These are phyloP conservation scores for Simmondsia chinensis DNA, from an alignment of 148 eudicot genomes.

Conservation along the genomic window DNA sequence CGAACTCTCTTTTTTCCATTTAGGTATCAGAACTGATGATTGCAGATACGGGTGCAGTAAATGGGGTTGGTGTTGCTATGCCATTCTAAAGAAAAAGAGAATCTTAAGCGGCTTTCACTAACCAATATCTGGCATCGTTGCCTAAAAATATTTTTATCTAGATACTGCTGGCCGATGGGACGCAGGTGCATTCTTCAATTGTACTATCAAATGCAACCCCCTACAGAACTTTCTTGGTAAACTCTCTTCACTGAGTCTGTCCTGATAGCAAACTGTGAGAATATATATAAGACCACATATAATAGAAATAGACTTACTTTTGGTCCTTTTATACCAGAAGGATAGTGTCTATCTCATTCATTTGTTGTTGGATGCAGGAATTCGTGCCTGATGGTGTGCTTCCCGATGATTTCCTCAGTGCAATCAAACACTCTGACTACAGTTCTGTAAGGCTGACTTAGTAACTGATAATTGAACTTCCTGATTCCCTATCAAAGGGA, in stretches of 20 bases:
- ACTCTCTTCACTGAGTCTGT: neutral
- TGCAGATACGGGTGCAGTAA: conserved; percentile 58
- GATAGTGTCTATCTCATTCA: too few species aligned
- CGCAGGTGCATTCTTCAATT: conserved; percentile 56
- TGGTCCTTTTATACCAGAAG: too few species aligned
- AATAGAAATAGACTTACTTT: too few species aligned
- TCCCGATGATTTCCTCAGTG: conserved; percentile 52
- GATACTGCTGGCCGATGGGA: conserved; percentile 87
- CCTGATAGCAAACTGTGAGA: neutral
- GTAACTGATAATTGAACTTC: too few species aligned
- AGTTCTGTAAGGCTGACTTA: conserved; percentile 60
- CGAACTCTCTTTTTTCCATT: neutral
- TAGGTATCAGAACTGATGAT: conserved; percentile 71
- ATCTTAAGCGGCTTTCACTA: neutral
- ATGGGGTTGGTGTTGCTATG: conserved; percentile 66
- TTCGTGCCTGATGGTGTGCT: conserved; percentile 56
- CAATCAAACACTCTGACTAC: conserved; percentile 61
- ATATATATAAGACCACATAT: neutral
- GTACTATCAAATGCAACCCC: conserved; percentile 94
- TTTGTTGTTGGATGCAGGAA: conserved; percentile 46
- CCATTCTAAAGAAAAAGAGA: too few species aligned
- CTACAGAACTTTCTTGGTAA: conserved; percentile 83
- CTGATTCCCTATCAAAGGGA: too few species aligned
- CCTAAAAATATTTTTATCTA: conserved; percentile 17
- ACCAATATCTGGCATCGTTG: neutral